Base-by-base conservation (phyloP, 306 rosid species). In the Sphenostylis stenocarpa region DNA sequence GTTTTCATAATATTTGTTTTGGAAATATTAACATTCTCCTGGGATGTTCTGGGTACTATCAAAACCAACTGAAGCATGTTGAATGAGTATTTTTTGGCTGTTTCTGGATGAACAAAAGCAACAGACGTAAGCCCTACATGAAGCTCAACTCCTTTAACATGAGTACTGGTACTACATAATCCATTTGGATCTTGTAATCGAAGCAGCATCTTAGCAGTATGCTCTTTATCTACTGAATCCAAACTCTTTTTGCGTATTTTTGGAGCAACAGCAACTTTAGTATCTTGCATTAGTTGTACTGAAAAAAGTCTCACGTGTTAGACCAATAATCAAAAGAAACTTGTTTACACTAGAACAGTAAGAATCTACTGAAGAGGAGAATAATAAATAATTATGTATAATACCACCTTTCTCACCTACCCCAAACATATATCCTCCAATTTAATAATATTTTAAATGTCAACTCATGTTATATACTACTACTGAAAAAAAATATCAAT, bases 231-330 rank as follows among this genome's bases (percentile, higher is more conserved):
- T 29, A 28, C 60, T 70, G 88, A 84, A 77, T 81, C 80, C 14
- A 34, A 70, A 71, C 20, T 67, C 64, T 84, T 85, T 82, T 83
- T 86, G 76, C 96, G 96, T 67, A 84, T 82, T 84, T 95, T 95
- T 31, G 98, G 95, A 81, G 96, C 96, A 83, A 94, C 98, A 41
- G 89, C 95, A 58, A 94, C 95, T 82, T 94, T 89, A 58, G 96
- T 89, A 78, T 92, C 93, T 13, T 87, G 84, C 86, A 85, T 88
- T 70, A 94, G 97, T 94, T 95, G 93, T 79, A 95, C 98, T 95
- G 93, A 68, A 11, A n/a, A 70, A 68, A 67, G 52, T 44, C 47
- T 41, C 69, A 62, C 53, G 24, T 15, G 85, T 89, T 80, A 89
- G 87, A 73, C 64, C 66, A 51, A 69, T 36, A 71, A 71, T 53